Conservation (phyloP, 257 asterid genomes). For the Fraxinus pennsylvanica region DNA sequence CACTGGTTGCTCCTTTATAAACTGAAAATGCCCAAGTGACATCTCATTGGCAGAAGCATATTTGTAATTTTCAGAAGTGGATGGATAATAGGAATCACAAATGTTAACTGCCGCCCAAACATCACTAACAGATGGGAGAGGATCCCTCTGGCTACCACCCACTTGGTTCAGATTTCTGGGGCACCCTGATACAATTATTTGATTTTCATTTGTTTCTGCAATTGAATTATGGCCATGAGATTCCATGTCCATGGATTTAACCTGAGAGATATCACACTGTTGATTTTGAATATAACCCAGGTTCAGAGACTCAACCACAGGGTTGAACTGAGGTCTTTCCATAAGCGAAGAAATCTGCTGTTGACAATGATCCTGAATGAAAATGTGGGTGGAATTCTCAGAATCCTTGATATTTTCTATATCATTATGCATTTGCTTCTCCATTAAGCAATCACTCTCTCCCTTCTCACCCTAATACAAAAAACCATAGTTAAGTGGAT, state of each 20-base stretch:
- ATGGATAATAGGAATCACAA: conserved; percentile 51
- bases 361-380: conserved; percentile 36
- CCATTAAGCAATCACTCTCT: conserved; percentile 30
- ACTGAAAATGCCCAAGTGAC: conserved; percentile 55
- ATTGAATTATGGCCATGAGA: conserved; percentile 34
- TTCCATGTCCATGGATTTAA: conserved; percentile 46
- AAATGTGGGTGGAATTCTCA: conserved; percentile 35
- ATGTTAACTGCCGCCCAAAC: conserved; percentile 66
- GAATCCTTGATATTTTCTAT: conserved; percentile 35
- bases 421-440: conserved; percentile 33
- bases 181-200: conserved; percentile 44
- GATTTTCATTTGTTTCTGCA: conserved; percentile 39
- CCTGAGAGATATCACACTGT: conserved; percentile 37
- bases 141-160: conserved; percentile 41
- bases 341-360: conserved; percentile 35
- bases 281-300: conserved; percentile 38
- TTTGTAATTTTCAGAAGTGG: conserved; percentile 47
- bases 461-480: conserved; percentile 43
- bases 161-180: conserved; percentile 44
- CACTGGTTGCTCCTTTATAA: conserved; percentile 50
- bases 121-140: conserved; percentile 44
- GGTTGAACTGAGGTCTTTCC: conserved; percentile 28
- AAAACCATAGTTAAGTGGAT: conserved; percentile 18
- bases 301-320: conserved; percentile 30
- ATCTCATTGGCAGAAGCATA: conserved; percentile 55